Percentiles rank a stretch among this genome's conserved stretches.
phyloP scores from a whole-genome alignment of 208 protist genomes.

The Crithidia acanthocephali region DNA sequence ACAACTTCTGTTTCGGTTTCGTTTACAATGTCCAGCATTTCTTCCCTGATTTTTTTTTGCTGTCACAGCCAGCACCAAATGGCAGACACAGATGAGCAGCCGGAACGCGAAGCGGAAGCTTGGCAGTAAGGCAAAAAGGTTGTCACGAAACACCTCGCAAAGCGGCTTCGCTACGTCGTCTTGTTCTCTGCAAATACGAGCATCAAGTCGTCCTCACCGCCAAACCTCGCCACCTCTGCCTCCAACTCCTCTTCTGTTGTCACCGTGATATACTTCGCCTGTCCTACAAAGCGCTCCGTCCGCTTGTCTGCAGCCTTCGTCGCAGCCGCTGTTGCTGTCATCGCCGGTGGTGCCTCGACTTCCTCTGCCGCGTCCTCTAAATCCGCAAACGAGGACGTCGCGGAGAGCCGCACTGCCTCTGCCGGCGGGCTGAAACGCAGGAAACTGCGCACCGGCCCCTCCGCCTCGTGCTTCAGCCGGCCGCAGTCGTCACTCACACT shows the following conservation, averaged over 20 bases:
- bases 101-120: too few relatives aligned
- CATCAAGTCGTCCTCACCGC: conserved; percentile 40
- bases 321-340: background rate
- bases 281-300: conserved; percentile 11
- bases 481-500: background rate
- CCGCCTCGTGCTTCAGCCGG: background rate
- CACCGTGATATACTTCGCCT: conserved; percentile 17
- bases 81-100: too few relatives aligned
- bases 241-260: conserved; percentile 28
- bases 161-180: background rate
- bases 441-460: conserved; percentile 20
- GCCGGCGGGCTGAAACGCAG: conserved; percentile 12
- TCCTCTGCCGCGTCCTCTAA: background rate
- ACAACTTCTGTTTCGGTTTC: too few relatives aligned
- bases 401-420: background rate
- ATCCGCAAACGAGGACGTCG: conserved; percentile 2
- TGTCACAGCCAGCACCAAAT: too few relatives aligned
- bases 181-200: conserved; percentile 30
- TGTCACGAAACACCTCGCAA: background rate
- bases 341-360: background rate
- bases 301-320: background rate
- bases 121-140: background rate
- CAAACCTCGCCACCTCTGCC: conserved; percentile 29
- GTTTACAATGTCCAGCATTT: too few relatives aligned
- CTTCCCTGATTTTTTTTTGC: too few relatives aligned